Conservation (phyloP, 2,329 filamentous ascomycete species). For the Pseudogymnoascus sp. region DNA sequence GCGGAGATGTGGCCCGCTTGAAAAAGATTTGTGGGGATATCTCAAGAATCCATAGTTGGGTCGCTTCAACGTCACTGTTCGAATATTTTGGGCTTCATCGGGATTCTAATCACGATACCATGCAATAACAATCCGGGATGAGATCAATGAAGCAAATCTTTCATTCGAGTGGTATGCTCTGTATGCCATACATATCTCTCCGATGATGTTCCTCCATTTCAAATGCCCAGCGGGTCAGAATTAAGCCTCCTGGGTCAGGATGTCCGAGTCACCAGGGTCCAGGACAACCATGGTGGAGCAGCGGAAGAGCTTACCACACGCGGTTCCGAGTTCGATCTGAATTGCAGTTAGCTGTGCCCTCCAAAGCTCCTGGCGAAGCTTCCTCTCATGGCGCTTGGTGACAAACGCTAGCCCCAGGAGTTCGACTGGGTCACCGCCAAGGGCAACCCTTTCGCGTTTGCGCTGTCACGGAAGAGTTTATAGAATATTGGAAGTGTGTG, state of each 20-base stretch:
- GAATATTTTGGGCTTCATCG: not conserved
- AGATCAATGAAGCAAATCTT: not conserved
- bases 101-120: not conserved
- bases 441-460: not conserved
- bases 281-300: constrained; percentile 96
- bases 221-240: not conserved
- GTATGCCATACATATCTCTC: not conserved
- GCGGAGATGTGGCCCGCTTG: not conserved
- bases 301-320: constrained; percentile 97
- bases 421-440: not conserved
- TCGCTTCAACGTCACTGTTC: not conserved
- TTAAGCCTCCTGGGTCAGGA: constrained; percentile 66
- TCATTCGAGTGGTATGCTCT: not conserved
- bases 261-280: constrained; percentile 97
- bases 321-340: constrained; percentile 96
- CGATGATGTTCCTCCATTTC: not conserved
- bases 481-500: not conserved
- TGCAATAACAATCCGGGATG: not conserved
- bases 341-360: constrained; percentile 38
- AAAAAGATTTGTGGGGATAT: not conserved
- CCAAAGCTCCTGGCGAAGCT: not conserved
- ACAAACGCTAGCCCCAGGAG: not conserved
- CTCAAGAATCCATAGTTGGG: not conserved
- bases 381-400: not conserved
- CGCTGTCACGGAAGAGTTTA: not conserved